A percentile compares a stretch with the other conserved stretches of the same genome.
Evolutionary conservation across 192 early-diverging fungal genomes (phyloP).

Genomic region (Coemansia reversa): DNA sequence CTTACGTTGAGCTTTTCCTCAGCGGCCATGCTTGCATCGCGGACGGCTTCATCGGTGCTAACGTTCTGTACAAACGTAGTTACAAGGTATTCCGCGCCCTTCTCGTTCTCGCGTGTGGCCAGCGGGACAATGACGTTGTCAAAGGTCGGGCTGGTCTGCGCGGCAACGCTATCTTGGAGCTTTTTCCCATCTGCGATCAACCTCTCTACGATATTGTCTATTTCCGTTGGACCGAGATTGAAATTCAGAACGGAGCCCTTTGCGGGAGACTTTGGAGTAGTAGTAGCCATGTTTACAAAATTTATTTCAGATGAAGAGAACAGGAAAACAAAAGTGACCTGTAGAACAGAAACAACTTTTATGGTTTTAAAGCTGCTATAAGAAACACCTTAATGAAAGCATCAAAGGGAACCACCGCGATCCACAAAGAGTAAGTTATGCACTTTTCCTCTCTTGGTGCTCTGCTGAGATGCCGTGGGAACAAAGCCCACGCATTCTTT

Average conservation of each 20-base stretch:
- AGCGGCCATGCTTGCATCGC: conserved; percentile 66
- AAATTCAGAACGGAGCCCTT: conserved; percentile 51
- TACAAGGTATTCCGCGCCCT: conserved; percentile 28
- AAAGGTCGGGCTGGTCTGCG: conserved; percentile 47
- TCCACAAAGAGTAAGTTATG: neutral
- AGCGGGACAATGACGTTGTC: conserved; percentile 49
- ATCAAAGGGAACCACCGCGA: neutral
- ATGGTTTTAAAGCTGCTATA: too few relatives aligned
- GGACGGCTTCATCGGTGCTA: conserved; percentile 59
- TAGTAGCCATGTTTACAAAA: neutral
- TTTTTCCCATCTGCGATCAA: conserved; percentile 38
- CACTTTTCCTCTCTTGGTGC: neutral
- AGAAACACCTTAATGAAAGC: neutral
- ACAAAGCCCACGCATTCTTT: too few relatives aligned
- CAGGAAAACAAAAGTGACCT: neutral
- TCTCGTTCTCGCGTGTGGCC: conserved; percentile 41
- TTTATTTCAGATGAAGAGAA: neutral
- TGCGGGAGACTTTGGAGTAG: conserved; percentile 3
- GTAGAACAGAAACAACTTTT: neutral
- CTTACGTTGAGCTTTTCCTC: conserved; percentile 60
- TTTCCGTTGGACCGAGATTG: conserved; percentile 33
- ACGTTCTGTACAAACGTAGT: conserved; percentile 49
- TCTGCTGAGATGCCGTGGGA: neutral
- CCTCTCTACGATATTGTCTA: conserved; percentile 15
- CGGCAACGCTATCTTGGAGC: conserved; percentile 43